Evolutionary conservation across 2,329 filamentous ascomycete species (phyloP).

Genomic region (Aspergillus fumigatiaffinis): DNA sequence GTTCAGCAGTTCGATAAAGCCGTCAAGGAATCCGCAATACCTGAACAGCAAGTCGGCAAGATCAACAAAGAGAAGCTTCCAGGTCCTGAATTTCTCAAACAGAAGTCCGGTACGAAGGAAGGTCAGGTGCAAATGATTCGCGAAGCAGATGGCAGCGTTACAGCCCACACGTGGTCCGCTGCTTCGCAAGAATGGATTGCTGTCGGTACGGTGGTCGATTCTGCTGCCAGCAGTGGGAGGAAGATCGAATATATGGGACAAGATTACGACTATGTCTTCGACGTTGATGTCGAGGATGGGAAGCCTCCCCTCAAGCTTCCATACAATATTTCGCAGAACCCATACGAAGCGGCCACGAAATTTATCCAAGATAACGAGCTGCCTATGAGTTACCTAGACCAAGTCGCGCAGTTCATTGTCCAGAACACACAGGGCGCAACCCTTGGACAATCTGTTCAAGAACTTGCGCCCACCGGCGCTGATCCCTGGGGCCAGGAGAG

Average conservation of each 20-base stretch:
- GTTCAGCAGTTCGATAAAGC: constrained; percentile 75
- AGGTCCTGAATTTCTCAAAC: constrained; percentile 77
- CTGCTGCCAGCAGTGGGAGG: constrained; percentile 74
- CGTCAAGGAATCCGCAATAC: constrained; percentile 78
- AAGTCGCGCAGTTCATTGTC: constrained; percentile 88
- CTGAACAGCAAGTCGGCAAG: constrained; percentile 74
- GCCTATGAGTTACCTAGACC: constrained; percentile 80
- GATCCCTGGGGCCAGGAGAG: constrained; percentile 77
- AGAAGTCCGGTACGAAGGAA: constrained; percentile 86
- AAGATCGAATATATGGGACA: constrained; percentile 76
- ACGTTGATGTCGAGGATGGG: constrained; percentile 92
- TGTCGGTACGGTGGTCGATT: constrained; percentile 91
- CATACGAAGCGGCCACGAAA: constrained; percentile 84
- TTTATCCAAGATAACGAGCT: constrained; percentile 89
- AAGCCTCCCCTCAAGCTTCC: constrained; percentile 91
- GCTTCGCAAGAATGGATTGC: constrained; percentile 72
- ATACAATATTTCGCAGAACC: constrained; percentile 87
- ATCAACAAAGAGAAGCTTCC: constrained; percentile 92
- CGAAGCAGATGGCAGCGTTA: constrained; percentile 74
- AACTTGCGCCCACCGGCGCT: constrained; percentile 45
- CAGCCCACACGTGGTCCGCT: constrained; percentile 82
- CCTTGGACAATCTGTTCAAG: constrained; percentile 59
- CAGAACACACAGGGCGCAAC: constrained; percentile 84
- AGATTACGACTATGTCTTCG: constrained; percentile 94
- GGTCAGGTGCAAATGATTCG: constrained; percentile 92